Evolutionary conservation across 257 asterid species (phyloP).

Genomic region (Euphrasia confusa): DNA sequence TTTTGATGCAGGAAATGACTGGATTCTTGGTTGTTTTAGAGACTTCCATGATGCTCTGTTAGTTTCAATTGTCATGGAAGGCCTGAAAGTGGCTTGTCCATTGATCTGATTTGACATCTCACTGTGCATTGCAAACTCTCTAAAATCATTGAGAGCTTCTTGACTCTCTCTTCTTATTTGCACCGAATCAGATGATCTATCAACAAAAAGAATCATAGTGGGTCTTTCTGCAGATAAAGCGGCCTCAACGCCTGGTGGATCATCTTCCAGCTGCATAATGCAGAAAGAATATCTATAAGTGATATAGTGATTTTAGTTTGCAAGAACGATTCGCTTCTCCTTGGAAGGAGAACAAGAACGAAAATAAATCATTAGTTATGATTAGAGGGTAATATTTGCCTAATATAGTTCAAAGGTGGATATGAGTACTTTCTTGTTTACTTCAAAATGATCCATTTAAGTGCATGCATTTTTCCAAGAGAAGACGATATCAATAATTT

Average conservation of each 20-base stretch:
- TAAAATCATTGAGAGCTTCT: constrained; percentile 63
- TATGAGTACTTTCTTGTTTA: not conserved
- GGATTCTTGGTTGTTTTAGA: constrained; percentile 41
- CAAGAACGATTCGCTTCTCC: not conserved
- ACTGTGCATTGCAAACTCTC: constrained; percentile 57
- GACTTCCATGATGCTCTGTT: constrained; percentile 35
- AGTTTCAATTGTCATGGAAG: constrained; percentile 31
- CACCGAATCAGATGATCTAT: constrained; percentile 65
- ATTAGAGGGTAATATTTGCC: constrained; percentile 4
- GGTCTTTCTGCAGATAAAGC: constrained; percentile 65
- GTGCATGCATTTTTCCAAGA: constrained; percentile 13
- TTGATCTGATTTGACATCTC: constrained; percentile 34
- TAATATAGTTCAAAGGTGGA: constrained; percentile 4
- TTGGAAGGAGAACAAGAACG: not conserved
- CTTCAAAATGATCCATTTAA: not conserved
- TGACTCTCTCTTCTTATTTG: constrained; percentile 57
- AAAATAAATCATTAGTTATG: constrained; percentile 4
- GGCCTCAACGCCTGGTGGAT: constrained; percentile 45
- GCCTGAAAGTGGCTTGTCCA: constrained; percentile 34
- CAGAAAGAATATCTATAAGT: constrained; percentile 24
- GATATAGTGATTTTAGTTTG: not conserved
- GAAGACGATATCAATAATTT: constrained; percentile 5
- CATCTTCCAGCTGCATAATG: constrained; percentile 63
- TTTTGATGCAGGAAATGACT: constrained; percentile 41
- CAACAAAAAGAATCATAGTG: constrained; percentile 79